Base-by-base conservation (phyloP, 306 rosid species). In the Rosa rugosa region DNA sequence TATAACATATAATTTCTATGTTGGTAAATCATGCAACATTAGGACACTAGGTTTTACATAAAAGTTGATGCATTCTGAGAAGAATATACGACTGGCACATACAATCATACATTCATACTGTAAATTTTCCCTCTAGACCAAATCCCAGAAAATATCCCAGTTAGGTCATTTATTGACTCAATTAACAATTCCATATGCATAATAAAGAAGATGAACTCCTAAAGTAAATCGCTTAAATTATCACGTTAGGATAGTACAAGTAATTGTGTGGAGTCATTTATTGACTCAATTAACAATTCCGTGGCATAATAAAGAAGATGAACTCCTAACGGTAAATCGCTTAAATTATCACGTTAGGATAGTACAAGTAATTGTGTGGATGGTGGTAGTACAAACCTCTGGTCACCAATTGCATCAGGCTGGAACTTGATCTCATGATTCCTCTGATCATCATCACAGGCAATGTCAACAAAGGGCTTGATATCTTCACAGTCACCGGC, bases 321-420 rank as follows among this genome's bases (percentile, higher is more conserved):
- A 51, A 51, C 22, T 6, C 57, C 22, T 51, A 17, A 51, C n/a
- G 8, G 14, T 51, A 51, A 17, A 51, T 51, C 22, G 18, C n/a
- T 51, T 17, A 51, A 51, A 14, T 50, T 6, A 6, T 51, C 57
- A 51, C 36, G 3, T 31, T 31, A 42, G 44, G 44, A 40, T 4
- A 40, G 44, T 40, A 40, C 7, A 53, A 18, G 60, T 54, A 17
- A 51, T 51, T 51, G 25, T 20, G 25, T 54, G 25, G 23, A 62
- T 4, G 68, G 36, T 62, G 69, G 0, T 59, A 78, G n/a, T 47
- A 87, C 86, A 45, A 72, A 93, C 96, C 98, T 87, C 59, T 73
- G 87, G 22, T 79, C 71, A 77, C 36, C 67, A 81, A 66, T 59
- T 6, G 87, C 82, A 22, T 79, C 66, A 11, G 80, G 74, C 12